Conservation (phyloP, 495 filamentous ascomycete genomes). For the Penicillium odoratum region DNA sequence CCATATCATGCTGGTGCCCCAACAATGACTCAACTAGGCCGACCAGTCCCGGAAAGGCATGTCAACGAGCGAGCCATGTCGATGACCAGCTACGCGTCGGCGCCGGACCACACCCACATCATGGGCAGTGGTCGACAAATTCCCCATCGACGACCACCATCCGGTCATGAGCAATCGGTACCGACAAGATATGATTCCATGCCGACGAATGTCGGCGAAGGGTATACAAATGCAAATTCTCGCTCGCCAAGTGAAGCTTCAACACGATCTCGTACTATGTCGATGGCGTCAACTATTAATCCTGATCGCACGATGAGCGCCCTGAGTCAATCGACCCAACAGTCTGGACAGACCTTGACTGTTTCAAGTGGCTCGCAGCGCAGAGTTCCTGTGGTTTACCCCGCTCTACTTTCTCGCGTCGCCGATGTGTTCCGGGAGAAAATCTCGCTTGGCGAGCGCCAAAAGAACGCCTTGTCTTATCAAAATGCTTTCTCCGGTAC, state of each 20-base stretch:
- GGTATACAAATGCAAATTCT: conserved; percentile 25
- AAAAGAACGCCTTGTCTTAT: conserved; percentile 96
- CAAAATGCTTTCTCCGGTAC: conserved; percentile 93
- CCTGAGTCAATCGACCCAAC: conserved; percentile 39
- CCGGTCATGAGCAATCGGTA: conserved; percentile 39
- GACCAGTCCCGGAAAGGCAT: conserved; percentile 85
- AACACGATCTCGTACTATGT: conserved; percentile 65
- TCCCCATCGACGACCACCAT: conserved; percentile 62
- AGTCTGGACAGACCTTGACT: conserved; percentile 36
- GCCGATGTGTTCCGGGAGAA: conserved; percentile 87
- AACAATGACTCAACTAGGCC: conserved; percentile 79
- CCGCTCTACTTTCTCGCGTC: conserved; percentile 86
- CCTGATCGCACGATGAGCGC: conserved; percentile 52
- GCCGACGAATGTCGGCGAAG: conserved; percentile 20
- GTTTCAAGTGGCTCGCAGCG: conserved; percentile 49
- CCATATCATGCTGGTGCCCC: conserved; percentile 63
- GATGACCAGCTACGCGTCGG: conserved; percentile 79
- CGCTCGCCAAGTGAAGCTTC: conserved; percentile 49
- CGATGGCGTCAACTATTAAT: conserved; percentile 81
- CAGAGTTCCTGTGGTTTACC: conserved; percentile 81
- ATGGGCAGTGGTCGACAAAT: conserved; percentile 85
- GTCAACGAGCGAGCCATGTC: conserved; percentile 91
- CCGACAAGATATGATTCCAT: conserved; percentile 27
- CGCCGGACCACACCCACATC: conserved; percentile 79
- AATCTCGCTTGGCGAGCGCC: conserved; percentile 77